A percentile compares a stretch with the other conserved stretches of the same genome.
These are phyloP conservation scores for Hypholoma sublateritium DNA, from an alignment of 768 basidiomycete species.

Conservation along the genomic window DNA sequence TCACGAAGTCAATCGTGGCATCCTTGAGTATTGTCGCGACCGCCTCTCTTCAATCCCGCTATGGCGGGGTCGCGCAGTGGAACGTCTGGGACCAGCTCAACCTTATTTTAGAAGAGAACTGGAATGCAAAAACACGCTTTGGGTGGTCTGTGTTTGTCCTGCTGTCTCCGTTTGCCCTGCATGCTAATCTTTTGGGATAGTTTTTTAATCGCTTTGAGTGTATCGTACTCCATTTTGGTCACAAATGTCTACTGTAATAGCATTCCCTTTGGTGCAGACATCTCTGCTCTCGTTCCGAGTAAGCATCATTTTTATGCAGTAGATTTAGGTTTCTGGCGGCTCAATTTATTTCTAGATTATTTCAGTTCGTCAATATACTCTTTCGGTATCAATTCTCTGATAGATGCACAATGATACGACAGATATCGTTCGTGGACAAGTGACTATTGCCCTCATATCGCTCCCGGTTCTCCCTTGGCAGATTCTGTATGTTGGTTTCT, in stretches of 20 bases:
- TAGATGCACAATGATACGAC: not conserved
- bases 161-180: not conserved
- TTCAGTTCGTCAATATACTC: slow-evolving; percentile 5
- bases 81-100: slow-evolving; percentile 14
- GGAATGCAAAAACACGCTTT: slow-evolving; percentile 11
- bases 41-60: slow-evolving; percentile 15
- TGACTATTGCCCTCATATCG: slow-evolving; percentile 13
- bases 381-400: not conserved
- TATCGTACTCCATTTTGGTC: slow-evolving; percentile 13
- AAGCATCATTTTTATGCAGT: not conserved
- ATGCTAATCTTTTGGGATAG: not conserved
- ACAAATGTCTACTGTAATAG: slow-evolving; percentile 15
- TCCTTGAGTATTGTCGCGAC: slow-evolving; percentile 15
- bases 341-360: not conserved
- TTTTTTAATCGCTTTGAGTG: slow-evolving; percentile 12
- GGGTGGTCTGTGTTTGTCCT: slow-evolving; percentile 6
- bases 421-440: slow-evolving; percentile 15
- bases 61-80: slow-evolving; percentile 13
- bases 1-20: slow-evolving; percentile 9
- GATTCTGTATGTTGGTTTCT: slow-evolving; percentile 10
- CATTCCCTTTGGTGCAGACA: slow-evolving; percentile 16
- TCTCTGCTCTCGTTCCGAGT: slow-evolving; percentile 14
- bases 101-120: slow-evolving; percentile 12
- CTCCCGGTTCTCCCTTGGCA: slow-evolving; percentile 15
- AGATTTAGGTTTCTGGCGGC: too few species aligned